Conservation (phyloP, 1,284 basidiomycete genomes). For the Malassezia nana region DNA sequence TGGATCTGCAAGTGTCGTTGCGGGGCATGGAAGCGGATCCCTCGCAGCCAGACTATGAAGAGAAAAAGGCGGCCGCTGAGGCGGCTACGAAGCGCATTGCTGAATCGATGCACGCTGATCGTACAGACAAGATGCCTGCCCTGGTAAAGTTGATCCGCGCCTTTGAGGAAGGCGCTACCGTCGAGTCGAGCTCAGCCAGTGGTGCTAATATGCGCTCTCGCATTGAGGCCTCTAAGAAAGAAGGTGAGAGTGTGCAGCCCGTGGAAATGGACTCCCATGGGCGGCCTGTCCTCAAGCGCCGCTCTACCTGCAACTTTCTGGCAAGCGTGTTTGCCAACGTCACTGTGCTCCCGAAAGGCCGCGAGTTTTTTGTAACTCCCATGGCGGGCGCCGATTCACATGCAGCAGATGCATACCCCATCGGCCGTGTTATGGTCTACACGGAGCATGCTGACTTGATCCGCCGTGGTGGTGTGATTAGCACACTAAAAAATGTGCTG, state of each 20-base stretch:
- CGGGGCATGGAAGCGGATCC: conserved; percentile 42
- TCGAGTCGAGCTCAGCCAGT: conserved; percentile 27
- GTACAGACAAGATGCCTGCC: conserved; percentile 31
- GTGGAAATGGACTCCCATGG: conserved; percentile 28
- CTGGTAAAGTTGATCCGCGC: conserved; percentile 40
- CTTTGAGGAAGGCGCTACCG: conserved; percentile 46
- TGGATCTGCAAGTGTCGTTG: conserved; percentile 31
- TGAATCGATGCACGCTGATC: conserved; percentile 21
- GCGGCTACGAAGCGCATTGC: conserved; percentile 29
- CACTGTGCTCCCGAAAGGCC: conserved; percentile 35
- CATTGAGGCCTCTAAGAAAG: conserved; percentile 19
- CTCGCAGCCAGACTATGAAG: conserved; percentile 32
- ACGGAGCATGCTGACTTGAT: conserved; percentile 47
- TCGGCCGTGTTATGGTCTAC: conserved; percentile 42
- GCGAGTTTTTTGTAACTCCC: conserved; percentile 42
- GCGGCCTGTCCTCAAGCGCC: conserved; percentile 34
- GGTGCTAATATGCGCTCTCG: conserved; percentile 39
- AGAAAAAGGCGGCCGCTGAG: conserved; percentile 26
- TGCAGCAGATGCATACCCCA: conserved; percentile 34
- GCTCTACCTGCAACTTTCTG: conserved; percentile 46
- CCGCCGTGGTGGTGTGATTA: conserved; percentile 43
- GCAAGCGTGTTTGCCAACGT: conserved; percentile 48
- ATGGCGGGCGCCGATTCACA: conserved; percentile 20
- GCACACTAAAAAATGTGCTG: conserved; percentile 43
- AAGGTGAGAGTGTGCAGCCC: conserved; percentile 9